A percentile compares a stretch with the other conserved stretches of the same genome.
Conservation (phyloP, 2,329 filamentous ascomycete genomes). For the Sphaerulina vaccinii region DNA sequence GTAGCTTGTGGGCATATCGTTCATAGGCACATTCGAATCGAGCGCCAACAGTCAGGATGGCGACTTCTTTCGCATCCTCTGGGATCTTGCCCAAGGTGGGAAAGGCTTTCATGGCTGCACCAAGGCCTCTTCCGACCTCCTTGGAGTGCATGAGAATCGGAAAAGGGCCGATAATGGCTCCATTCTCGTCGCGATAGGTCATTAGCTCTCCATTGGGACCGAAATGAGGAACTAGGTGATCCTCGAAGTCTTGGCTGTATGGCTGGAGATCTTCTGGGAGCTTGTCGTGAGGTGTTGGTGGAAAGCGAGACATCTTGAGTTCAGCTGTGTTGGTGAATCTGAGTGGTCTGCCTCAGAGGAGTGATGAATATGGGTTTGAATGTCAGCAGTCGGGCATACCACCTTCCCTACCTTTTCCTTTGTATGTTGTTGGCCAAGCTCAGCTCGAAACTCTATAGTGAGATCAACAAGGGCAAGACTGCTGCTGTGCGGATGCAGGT, state of each 20-base stretch:
- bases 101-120: constrained; percentile 7
- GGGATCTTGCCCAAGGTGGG: constrained; percentile 19
- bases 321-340: not conserved
- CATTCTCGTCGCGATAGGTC: constrained; percentile 15
- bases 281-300: constrained; percentile 12
- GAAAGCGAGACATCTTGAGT: constrained; percentile 8
- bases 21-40: constrained; percentile 26
- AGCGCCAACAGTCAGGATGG: constrained; percentile 26
- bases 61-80: constrained; percentile 23
- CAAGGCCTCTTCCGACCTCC: constrained; percentile 14
- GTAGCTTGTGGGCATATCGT: constrained; percentile 25
- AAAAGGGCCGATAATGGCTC: constrained; percentile 23
- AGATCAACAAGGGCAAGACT: too few relatives aligned
- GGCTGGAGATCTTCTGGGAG: constrained; percentile 8
- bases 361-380: too few relatives aligned
- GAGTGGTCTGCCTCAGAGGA: too few relatives aligned
- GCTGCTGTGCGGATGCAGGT: too few relatives aligned
- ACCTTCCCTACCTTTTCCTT: too few relatives aligned
- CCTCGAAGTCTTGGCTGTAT: constrained; percentile 8
- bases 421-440: too few relatives aligned
- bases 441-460: too few relatives aligned
- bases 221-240: constrained; percentile 1
- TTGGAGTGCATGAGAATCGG: constrained; percentile 21
- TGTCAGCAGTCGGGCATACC: too few relatives aligned
- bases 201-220: constrained; percentile 10